These are phyloP conservation scores for Apiospora saccharicola DNA, from an alignment of 2,329 filamentous ascomycete species.

Conservation along the genomic window DNA sequence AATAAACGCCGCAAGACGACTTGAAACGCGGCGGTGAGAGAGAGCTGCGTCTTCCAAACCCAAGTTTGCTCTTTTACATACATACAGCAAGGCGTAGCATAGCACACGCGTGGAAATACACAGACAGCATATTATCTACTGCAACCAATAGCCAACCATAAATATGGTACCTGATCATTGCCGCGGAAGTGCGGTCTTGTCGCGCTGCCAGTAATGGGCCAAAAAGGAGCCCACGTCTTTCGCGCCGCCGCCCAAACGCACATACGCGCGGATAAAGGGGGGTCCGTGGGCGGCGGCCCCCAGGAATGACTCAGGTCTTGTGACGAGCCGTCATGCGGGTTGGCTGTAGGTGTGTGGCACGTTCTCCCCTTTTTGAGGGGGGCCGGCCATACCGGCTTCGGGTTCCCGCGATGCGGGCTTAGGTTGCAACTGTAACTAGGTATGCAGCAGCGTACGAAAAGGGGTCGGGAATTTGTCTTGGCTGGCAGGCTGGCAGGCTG, in stretches of 20 bases:
- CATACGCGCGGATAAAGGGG: background rate
- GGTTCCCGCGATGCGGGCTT: background rate
- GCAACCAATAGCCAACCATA: background rate
- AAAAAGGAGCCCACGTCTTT: background rate
- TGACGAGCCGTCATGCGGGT: background rate
- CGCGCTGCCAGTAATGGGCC: background rate
- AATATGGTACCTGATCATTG: background rate
- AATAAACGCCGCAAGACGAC: background rate
- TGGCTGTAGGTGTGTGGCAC: background rate
- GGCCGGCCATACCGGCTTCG: background rate
- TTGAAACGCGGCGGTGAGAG: background rate
- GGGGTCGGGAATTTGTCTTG: background rate
- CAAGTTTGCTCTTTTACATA: background rate
- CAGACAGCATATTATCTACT: background rate
- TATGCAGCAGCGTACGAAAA: background rate
- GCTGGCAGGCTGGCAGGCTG: too few relatives aligned
- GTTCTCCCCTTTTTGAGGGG: background rate
- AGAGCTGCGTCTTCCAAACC: background rate
- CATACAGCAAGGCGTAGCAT: background rate
- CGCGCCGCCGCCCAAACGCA: background rate
- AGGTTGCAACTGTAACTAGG: background rate
- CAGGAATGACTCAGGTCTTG: background rate
- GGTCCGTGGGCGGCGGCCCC: background rate
- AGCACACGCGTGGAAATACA: background rate
- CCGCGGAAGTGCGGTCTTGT: background rate